Base-by-base conservation (phyloP, 208 protist genomes). In the Leishmania tarentolae region DNA sequence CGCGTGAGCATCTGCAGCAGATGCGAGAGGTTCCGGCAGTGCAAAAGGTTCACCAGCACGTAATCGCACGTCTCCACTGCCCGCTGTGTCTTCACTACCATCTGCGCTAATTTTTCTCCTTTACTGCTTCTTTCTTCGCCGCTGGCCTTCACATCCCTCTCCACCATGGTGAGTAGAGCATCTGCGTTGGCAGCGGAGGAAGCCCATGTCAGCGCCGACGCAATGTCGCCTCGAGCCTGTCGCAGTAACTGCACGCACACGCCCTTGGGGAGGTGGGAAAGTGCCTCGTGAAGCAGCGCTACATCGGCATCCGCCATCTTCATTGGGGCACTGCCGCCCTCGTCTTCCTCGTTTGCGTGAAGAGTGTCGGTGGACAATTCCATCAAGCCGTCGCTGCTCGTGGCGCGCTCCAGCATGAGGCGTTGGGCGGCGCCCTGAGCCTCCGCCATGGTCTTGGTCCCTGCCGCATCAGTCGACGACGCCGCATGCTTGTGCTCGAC, bases 1-100 rank as follows among this genome's bases (percentile, higher is more conserved):
- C 86, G 46, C 21, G 81, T 90, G 66, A 92, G 76, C 73, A 95
- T 79, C 71, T 89, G 76, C 74, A 98, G 83, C 72, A 96, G 72
- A 3, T 85, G 75, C 31, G 79, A 71, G 13, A 95, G 81, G 37
- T 53, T 46, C n/a, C n/a, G 75, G 69, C 82, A 91, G 19, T 81
- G 83, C 42, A 86, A 73, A 13, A 91, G 68, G 72, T 91, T 92
- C 56, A 92, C 80, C 75, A 94, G 57, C 40, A 93, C 84, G 57
- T 86, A 79, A 56, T 91, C 86, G 40, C 81, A 83, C 61, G 50
- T 56, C 47, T 40, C 53, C 71, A 82, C 37, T 42, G 56, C 66
- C 21, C 24, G 53, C 31, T 66, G 56, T 56, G 78, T 74, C 77
- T 80, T 84, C 50, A 53, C 75, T 42, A 71, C 75, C 65, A 72